Base-by-base conservation (phyloP, 1,284 basidiomycete genomes). In the Laetiporus sulphureus region DNA sequence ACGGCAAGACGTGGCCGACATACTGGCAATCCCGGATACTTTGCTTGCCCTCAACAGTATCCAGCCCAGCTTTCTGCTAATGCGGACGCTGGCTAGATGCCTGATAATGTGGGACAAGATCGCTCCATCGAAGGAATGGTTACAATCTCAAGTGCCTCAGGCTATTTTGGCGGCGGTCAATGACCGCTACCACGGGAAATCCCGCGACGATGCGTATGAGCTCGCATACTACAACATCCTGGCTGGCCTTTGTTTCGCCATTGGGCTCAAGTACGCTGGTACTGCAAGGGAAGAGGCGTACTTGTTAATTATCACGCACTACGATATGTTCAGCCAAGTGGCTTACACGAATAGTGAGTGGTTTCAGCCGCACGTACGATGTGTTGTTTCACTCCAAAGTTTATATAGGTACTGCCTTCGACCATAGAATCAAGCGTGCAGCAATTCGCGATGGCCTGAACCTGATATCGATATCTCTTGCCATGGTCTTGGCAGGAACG, bases 401-500 rank as follows among this genome's bases (percentile, higher is more conserved):
- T n/a, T n/a, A n/a, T n/a, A 37, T 53, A 87, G 88, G 79, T 2
- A 72, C 79, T 39, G 75, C 81, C 0, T 93, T 91, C 53, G 90
- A 94, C 58, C 81, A 84, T 44, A 83, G 82, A 53, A 86, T 95
- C 60, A 83, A 89, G 54, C 80, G 91, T 1, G 81, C 83, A 15
- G 83, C 91, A 1, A 77, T 94, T n/a, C 77, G 91, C 15, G 88
- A 94, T 54, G 90, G 90, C 2, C 70, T 96, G 33, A 94, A 91
- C 56, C 69, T 94, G 21, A 84, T 96, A 44, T 85, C 90, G 0
- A 72, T 97, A 29, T 75, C 92, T 3, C 66, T 96, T 21, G 83
- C 84, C 50, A 86, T 95, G 71, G 85, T 98, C 38, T 92, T 98
- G 87, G 90, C 93, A 0, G 96, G 96, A 2, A 96, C 92, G 0